Percentiles rank a stretch among this genome's conserved stretches.
These are phyloP conservation scores for Petunia secreta DNA, from an alignment of 257 asterid genomes.

Conservation along the genomic window DNA sequence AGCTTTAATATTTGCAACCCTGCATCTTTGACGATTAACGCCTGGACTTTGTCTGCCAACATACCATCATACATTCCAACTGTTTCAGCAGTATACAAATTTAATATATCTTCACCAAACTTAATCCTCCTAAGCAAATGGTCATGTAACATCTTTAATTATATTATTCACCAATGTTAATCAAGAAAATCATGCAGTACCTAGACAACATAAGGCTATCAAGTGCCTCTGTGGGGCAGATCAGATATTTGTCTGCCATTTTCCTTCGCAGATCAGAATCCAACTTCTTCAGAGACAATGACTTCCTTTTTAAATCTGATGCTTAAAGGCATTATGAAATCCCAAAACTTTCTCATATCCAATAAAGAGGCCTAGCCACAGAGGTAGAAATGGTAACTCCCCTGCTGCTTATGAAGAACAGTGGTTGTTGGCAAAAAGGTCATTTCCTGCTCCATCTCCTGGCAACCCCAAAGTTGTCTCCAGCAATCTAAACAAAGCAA, in stretches of 20 bases:
- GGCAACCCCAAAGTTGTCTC: slow-evolving; percentile 32
- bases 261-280: not conserved
- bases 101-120: not conserved
- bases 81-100: not conserved
- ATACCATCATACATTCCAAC: not conserved
- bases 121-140: not conserved
- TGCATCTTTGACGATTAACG: not conserved
- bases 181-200: not conserved
- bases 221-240: not conserved
- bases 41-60: not conserved
- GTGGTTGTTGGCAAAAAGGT: not conserved
- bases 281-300: slow-evolving; percentile 15
- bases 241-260: slow-evolving; percentile 8
- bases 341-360: not conserved
- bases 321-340: not conserved
- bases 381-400: slow-evolving; percentile 38
- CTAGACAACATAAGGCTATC: not conserved
- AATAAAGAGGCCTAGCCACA: slow-evolving; percentile 37
- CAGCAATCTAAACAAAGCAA: slow-evolving; percentile 57
- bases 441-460: slow-evolving; percentile 30
- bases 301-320: slow-evolving; percentile 9
- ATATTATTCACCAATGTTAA: not conserved
- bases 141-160: not conserved
- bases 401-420: not conserved
- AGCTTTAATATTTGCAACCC: not conserved